Percentiles rank a stretch among this genome's conserved stretches.
phyloP scores from a whole-genome alignment of 768 basidiomycete genomes.

The Lentinula lateritia region DNA sequence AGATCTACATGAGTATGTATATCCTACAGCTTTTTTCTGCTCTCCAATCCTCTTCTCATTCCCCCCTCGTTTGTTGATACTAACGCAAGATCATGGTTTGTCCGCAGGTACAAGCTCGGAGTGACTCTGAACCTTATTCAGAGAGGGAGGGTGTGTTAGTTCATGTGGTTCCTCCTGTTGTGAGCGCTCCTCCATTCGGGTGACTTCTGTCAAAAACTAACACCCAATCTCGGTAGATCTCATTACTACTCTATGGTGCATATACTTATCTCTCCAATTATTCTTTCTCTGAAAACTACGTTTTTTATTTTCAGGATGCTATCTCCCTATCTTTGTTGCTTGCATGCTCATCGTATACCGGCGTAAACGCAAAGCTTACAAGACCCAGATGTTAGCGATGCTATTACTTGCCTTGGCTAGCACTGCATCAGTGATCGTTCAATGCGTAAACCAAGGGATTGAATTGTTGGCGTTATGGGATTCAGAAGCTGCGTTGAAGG shows the following conservation, averaged over 20 bases:
- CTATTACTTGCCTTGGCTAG: background rate
- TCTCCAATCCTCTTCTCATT: too few relatives aligned
- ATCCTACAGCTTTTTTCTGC: too few relatives aligned
- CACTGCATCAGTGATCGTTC: background rate
- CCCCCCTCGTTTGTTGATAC: too few relatives aligned
- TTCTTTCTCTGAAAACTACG: background rate
- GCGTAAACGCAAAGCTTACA: background rate
- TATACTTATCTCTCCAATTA: background rate
- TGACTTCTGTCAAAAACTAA: background rate
- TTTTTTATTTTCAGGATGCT: background rate
- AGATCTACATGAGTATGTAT: too few relatives aligned
- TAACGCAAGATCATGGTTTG: background rate
- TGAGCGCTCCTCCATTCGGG: background rate
- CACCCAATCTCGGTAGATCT: background rate
- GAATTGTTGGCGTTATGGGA: background rate
- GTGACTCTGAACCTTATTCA: background rate
- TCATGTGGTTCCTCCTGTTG: background rate
- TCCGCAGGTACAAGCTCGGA: background rate
- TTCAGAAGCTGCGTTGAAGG: background rate
- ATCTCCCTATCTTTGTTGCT: background rate
- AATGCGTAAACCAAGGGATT: background rate
- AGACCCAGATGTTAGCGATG: background rate
- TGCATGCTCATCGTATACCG: constrained; percentile 1
- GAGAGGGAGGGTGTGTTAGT: background rate
- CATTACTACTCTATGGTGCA: background rate